phyloP scores from a whole-genome alignment of 129 eudicot genomes.

The Logfia minima region DNA sequence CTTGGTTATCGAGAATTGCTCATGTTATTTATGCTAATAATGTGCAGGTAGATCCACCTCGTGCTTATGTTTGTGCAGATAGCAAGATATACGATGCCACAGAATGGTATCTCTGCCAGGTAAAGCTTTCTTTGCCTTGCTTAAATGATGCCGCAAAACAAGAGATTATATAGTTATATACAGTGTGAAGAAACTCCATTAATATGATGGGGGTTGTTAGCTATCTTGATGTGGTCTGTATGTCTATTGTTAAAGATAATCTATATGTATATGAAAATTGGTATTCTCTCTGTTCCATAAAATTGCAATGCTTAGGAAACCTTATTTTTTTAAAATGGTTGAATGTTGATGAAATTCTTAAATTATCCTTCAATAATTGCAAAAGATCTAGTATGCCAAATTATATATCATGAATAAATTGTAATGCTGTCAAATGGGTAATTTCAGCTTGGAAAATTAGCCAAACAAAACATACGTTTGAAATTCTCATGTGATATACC shows the following conservation, averaged over 20 bases:
- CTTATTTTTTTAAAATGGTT: not conserved
- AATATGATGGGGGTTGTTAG: too few species aligned
- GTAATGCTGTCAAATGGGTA: too few species aligned
- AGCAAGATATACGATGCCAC: constrained; percentile 88
- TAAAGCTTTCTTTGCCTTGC: constrained; percentile 14
- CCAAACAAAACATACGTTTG: not conserved
- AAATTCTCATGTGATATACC: not conserved
- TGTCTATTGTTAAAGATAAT: not conserved
- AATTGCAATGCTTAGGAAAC: not conserved
- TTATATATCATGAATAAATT: too few species aligned
- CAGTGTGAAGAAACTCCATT: not conserved
- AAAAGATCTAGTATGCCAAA: not conserved
- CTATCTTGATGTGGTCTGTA: too few species aligned
- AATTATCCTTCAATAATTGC: not conserved
- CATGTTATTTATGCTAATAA: not conserved
- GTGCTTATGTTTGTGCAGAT: constrained; percentile 89
- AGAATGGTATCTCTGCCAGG: constrained; percentile 99
- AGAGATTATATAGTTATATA: not conserved
- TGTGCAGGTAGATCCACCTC: constrained; percentile 79
- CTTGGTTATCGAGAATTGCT: not conserved
- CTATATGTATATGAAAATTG: not conserved
- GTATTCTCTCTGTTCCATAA: not conserved
- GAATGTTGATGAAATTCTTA: not conserved
- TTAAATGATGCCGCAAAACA: not conserved
- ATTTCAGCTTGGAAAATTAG: not conserved